Percentiles rank a stretch among this genome's conserved stretches.
Evolutionary conservation across 176 grass and related monocot species (phyloP).

Genomic region (Ampelocalamus luodianensis): DNA sequence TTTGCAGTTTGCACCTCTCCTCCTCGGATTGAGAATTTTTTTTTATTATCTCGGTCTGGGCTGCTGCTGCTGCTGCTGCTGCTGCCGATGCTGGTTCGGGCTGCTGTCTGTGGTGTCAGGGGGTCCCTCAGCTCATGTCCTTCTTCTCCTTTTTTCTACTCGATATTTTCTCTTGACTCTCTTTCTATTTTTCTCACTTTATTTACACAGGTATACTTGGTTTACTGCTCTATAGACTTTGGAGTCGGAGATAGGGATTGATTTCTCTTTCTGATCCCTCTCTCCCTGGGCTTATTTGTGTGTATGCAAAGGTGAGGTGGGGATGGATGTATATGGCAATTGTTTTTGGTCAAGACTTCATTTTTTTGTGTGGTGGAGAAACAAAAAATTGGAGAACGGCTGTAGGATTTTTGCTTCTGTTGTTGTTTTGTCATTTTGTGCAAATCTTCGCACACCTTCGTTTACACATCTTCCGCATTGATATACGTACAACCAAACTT

Average conservation of each 20-base stretch:
- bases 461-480: neutral
- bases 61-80: no score
- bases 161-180: constrained; percentile 16
- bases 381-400: neutral
- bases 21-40: neutral
- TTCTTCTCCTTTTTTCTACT: neutral
- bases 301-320: neutral
- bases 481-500: neutral
- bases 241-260: constrained; percentile 11
- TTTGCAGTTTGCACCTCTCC: neutral
- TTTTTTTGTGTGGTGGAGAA: neutral
- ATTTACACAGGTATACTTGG: neutral
- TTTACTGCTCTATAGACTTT: constrained; percentile 19
- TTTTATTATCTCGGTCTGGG: constrained; percentile 11
- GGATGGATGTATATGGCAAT: neutral
- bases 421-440: neutral
- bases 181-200: neutral
- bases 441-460: neutral
- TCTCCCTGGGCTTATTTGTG: neutral
- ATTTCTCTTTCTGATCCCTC: constrained; percentile 8
- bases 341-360: neutral
- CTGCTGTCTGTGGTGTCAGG: constrained; percentile 31
- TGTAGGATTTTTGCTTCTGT: neutral
- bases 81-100: constrained; percentile 30
- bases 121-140: neutral